Base-by-base conservation (phyloP, 306 rosid species). In the Cicer yamashitae region DNA sequence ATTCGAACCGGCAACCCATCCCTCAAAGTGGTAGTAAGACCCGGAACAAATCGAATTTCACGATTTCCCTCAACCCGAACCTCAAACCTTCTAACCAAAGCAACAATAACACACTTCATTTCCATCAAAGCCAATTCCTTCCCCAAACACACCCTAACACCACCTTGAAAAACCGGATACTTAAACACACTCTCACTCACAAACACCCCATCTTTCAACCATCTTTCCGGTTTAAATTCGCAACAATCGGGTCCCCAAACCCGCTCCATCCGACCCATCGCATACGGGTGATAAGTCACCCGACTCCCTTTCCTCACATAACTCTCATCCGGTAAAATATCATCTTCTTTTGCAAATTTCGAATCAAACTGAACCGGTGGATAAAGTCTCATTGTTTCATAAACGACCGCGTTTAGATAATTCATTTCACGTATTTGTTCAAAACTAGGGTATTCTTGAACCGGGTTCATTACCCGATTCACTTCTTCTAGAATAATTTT, bases 311-410 rank as follows among this genome's bases (percentile, higher is more conserved):
- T 84, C 10, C 17, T 50, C 1, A 94, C 85, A 15, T 86, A 81
- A 0, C 89, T 92, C 1, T 96, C 97, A 11, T 94, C 98, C 0
- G 99, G 97, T 9, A 94, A 73, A 43, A 92, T 80, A 46, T 91
- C 98, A 58, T 91, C 93, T 5, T 86, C 91, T 1, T 15, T 22
- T 0, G 91, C 84, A 20, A 67, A 89, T 81, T 94, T 94, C 2
- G 98, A 94, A n/a, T 94, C 98, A 17, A 94, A 90, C 37, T 94
- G 98, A 40, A 91, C 77, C 8, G 98, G 96, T 0, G 97, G 98
- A 38, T 44, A 92, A 2, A 94, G 85, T 73, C 98, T 83, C 91
- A 94, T 68, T 15, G 90, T 90, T 75, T 94, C 98, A 39, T 86
- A 59, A 0, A 92, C 30, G 6, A 89, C 93, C 0, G 88, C 98